Base-by-base conservation (phyloP, 805 yeast genomes). In the Metschnikowia similis region DNA sequence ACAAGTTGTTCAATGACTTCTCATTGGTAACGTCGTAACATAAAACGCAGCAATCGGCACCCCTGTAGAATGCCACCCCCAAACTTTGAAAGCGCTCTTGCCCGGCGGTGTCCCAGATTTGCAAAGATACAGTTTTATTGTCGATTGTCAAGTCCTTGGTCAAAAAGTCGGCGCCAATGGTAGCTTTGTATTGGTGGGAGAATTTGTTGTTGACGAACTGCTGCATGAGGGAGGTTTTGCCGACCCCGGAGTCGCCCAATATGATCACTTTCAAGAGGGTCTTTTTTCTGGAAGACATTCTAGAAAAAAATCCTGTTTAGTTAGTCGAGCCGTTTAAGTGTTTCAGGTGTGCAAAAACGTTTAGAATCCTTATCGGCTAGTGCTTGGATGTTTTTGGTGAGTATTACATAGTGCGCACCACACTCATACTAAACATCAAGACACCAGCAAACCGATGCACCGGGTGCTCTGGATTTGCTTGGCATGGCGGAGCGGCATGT, bases 21-120 rank as follows among this genome's bases (percentile, higher is more conserved):
- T 88, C 85, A 70, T 94, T 94, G 54, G 96, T 92, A 45, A 94
- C 98, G 65, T 92, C 99, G 66, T 87, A 92, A 58, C 94, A 96
- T 52, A 92, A 77, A 8, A 92, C 97, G 71, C 98, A 94, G 70
- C 98, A 94, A 69, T 94, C 98, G 1, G 98, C 97, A 35, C 98
- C 98, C 61, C 99, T 78, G 69, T 94, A 92, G 67, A 92, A 92
- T 0, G 98, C 98, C 40, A 92, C 97, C 13, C 98, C 98, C 54
- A 92, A 75, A 51, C 95, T 85, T 71, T 94, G 98, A 77, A 92
- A 92, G 62, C 99, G 80, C 70, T 92, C 99, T 74, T 56, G 60
- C 21, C 60, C 60, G 2, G 60, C 60, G 13, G 60, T 56, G 34
- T 57, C 61, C 61, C 99, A 92, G 48, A 94, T 86, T 70, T 87